A percentile compares a stretch with the other conserved stretches of the same genome.
Evolutionary conservation across 352 stramenopile genomes (phyloP).

Genomic region (Globisporangium lucens): DNA sequence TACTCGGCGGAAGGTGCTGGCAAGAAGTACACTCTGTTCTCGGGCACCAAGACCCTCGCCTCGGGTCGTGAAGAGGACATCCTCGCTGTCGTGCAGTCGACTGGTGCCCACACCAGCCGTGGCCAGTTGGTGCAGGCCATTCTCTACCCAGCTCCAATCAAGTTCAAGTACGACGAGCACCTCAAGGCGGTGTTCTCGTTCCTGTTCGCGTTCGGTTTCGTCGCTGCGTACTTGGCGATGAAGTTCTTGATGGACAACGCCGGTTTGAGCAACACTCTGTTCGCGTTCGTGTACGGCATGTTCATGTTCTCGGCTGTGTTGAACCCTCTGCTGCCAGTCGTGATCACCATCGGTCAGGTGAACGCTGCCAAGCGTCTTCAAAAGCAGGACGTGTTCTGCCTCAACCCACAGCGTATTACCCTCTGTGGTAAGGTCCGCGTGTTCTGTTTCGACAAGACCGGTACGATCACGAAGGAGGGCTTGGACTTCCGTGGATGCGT

Average conservation of each 20-base stretch:
- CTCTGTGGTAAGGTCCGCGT: conserved; percentile 89
- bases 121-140: conserved; percentile 87
- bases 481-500: conserved; percentile 78
- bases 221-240: conserved; percentile 73
- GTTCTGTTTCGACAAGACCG: conserved; percentile 93
- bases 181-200: conserved; percentile 79
- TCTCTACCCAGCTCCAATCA: conserved; percentile 77
- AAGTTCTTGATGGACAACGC: conserved; percentile 67
- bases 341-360: conserved; percentile 87
- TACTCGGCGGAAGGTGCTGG: conserved; percentile 52
- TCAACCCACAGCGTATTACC: conserved; percentile 82
- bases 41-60: conserved; percentile 77
- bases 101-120: conserved; percentile 79
- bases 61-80: conserved; percentile 57
- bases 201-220: conserved; percentile 74
- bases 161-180: conserved; percentile 92
- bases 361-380: conserved; percentile 80
- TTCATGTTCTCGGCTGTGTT: conserved; percentile 80
- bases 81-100: conserved; percentile 77
- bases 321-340: conserved; percentile 83
- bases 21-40: conserved; percentile 88
- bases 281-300: conserved; percentile 71
- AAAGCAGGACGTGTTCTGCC: conserved; percentile 71
- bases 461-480: conserved; percentile 89
- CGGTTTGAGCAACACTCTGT: conserved; percentile 66